Conservation (phyloP, 164 flowering plant genomes). For the Vitis labrusca region DNA sequence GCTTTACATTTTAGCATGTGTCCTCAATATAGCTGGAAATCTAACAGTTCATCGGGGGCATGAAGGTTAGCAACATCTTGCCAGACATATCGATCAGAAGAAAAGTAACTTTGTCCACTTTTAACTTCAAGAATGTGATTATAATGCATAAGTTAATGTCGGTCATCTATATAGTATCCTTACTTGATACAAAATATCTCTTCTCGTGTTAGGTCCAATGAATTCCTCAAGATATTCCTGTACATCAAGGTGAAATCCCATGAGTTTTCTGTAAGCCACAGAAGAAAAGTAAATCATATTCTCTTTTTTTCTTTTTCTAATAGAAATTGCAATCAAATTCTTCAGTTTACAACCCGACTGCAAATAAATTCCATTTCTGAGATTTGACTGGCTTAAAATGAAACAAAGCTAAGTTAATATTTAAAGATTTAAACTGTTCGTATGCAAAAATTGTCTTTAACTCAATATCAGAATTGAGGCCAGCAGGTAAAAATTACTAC, state of each 20-base stretch:
- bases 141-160: no score
- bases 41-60: no score
- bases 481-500: no score
- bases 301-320: no score
- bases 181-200: conserved; percentile 74
- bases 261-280: neutral
- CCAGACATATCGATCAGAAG: no score
- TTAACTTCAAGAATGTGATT: neutral
- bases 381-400: neutral
- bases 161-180: conserved; percentile 13
- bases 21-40: no score
- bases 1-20: no score
- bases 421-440: no score
- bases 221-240: conserved; percentile 95
- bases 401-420: neutral
- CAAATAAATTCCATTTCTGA: neutral
- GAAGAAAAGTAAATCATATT: neutral
- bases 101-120: neutral
- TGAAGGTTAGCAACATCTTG: no score
- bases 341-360: neutral
- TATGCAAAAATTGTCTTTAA: no score
- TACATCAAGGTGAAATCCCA: conserved; percentile 16
- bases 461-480: no score
- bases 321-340: no score
- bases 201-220: conserved; percentile 65